Evolutionary conservation across 2,329 filamentous ascomycete genomes (phyloP).

Genomic region (Albophoma yamanashiensis): DNA sequence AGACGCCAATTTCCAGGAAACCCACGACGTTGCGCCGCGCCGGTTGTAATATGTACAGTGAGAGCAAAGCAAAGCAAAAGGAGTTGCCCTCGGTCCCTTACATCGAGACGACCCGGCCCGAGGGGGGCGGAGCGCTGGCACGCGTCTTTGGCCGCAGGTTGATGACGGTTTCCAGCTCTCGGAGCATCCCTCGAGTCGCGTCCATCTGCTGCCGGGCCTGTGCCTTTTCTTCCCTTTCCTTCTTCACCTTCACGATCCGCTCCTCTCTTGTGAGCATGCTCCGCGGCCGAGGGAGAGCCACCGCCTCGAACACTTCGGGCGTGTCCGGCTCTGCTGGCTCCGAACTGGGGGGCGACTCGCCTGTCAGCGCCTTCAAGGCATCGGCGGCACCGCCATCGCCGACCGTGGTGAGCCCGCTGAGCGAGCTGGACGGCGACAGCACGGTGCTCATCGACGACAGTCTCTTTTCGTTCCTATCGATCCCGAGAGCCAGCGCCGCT

Average conservation of each 20-base stretch:
- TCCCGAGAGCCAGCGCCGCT: conserved; percentile 67
- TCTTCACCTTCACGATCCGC: conserved; percentile 75
- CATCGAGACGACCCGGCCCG: conserved; percentile 31
- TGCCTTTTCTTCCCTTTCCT: conserved; percentile 70
- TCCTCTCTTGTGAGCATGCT: conserved; percentile 74
- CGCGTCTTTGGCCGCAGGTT: conserved; percentile 35
- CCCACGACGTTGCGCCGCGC: conserved; percentile 1
- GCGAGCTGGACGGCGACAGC: conserved; percentile 48
- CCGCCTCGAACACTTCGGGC: conserved; percentile 82
- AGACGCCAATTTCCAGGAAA: conserved; percentile 1
- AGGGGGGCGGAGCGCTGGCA: conserved; percentile 21
- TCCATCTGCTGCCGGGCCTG: conserved; percentile 64
- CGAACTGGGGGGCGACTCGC: conserved; percentile 47
- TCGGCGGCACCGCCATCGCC: conserved; percentile 40
- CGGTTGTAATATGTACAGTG: conserved; percentile 1
- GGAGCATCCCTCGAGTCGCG: conserved; percentile 79
- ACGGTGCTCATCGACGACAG: conserved; percentile 51
- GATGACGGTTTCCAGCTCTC: conserved; percentile 87
- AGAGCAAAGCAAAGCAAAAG: neutral
- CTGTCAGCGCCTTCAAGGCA: conserved; percentile 69
- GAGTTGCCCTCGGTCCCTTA: conserved; percentile 14
- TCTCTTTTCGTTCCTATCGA: conserved; percentile 69
- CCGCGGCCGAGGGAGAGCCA: conserved; percentile 61
- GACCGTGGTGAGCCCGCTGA: conserved; percentile 57
- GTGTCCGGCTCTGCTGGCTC: conserved; percentile 52